phyloP scores from a whole-genome alignment of 352 stramenopile genomes.

The Pythium dissotocum region DNA sequence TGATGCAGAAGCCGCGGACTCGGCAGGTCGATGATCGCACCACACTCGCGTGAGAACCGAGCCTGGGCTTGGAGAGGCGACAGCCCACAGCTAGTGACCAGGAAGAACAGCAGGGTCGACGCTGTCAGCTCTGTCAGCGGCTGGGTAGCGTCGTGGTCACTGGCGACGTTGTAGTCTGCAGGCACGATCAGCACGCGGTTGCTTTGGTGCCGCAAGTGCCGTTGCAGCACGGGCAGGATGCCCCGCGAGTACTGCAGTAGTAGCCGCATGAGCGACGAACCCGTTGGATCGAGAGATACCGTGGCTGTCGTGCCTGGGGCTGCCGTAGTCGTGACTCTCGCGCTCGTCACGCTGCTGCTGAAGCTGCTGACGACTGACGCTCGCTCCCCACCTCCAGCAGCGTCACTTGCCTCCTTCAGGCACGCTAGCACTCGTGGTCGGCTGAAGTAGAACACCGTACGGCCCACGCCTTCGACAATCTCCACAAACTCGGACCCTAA shows the following conservation, averaged over 20 bases:
- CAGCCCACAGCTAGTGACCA: conserved; percentile 33
- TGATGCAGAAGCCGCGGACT: conserved; percentile 39
- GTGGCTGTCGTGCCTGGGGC: neutral
- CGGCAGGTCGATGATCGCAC: conserved; percentile 34
- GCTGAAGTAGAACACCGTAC: conserved; percentile 27
- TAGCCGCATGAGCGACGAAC: conserved; percentile 32
- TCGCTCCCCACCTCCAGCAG: neutral
- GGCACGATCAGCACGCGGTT: conserved; percentile 44
- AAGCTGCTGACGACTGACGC: neutral
- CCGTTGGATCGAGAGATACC: neutral
- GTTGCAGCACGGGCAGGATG: conserved; percentile 48
- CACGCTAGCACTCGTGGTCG: conserved; percentile 19
- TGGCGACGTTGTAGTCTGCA: conserved; percentile 25
- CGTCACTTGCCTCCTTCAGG: conserved; percentile 4
- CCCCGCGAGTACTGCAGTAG: conserved; percentile 39
- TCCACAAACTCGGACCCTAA: conserved; percentile 16
- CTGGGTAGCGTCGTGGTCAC: neutral
- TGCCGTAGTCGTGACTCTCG: neutral
- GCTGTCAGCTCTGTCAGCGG: conserved; percentile 33
- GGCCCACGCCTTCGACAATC: conserved; percentile 23
- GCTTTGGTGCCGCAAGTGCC: conserved; percentile 41
- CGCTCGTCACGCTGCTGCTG: conserved; percentile 6
- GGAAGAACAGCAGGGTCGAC: conserved; percentile 51
- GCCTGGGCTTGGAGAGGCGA: conserved; percentile 33
- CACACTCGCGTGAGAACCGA: conserved; percentile 34